These are phyloP conservation scores for Osmanthus fragrans DNA, from an alignment of 257 asterid genomes.

Conservation along the genomic window DNA sequence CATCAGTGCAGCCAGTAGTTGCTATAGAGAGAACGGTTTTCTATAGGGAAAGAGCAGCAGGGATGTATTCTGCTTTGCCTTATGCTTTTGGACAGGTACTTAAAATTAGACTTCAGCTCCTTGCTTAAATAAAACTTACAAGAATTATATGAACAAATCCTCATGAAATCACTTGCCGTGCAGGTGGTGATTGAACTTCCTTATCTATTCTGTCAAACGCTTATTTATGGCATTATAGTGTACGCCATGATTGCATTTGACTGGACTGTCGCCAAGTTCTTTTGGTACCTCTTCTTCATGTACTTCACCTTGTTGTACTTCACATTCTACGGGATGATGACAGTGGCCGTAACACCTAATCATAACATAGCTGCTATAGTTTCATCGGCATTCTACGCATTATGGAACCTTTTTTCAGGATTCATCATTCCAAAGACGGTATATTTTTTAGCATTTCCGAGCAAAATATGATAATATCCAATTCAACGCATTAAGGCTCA, in stretches of 20 bases:
- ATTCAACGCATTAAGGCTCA: background rate
- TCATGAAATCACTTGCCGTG: background rate
- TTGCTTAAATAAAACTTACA: background rate
- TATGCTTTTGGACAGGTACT: constrained; percentile 84
- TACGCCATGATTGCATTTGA: constrained; percentile 82
- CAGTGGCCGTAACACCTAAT: constrained; percentile 81
- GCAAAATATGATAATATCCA: background rate
- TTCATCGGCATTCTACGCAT: constrained; percentile 57
- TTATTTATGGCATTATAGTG: constrained; percentile 58
- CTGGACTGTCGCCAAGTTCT: constrained; percentile 63
- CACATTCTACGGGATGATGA: constrained; percentile 82
- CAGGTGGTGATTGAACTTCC: constrained; percentile 78
- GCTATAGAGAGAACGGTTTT: constrained; percentile 79
- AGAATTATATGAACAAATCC: background rate
- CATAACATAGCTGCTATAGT: constrained; percentile 63
- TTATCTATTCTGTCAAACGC: constrained; percentile 55
- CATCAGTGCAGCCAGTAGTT: constrained; percentile 79
- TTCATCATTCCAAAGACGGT: constrained; percentile 79
- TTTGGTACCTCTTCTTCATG: constrained; percentile 79
- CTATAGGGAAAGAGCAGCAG: constrained; percentile 89
- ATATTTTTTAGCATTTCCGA: constrained; percentile 16
- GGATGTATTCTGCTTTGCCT: constrained; percentile 87
- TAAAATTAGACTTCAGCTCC: background rate
- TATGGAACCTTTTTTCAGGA: constrained; percentile 84
- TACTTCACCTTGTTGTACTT: constrained; percentile 76